phyloP scores from a whole-genome alignment of 2,329 filamentous ascomycete species.

The Nigrograna mackinnonii region DNA sequence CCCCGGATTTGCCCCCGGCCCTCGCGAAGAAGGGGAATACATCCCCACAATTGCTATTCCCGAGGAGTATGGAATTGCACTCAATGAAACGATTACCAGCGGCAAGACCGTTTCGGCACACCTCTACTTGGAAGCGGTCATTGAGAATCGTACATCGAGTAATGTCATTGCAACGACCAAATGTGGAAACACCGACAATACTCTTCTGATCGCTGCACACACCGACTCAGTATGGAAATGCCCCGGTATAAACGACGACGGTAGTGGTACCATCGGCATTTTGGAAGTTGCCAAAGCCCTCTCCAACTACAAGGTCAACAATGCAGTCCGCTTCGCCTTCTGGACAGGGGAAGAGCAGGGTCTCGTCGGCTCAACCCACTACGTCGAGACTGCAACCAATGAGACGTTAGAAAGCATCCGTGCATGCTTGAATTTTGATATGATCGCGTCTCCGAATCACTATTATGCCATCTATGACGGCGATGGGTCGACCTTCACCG shows the following conservation, averaged over 20 bases:
- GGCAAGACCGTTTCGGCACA: conserved; percentile 41
- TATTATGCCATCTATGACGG: conserved; percentile 41
- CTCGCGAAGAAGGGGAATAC: conserved; percentile 56
- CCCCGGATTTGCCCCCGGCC: conserved; percentile 70
- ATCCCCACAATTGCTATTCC: conserved; percentile 71
- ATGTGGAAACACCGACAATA: conserved; percentile 37
- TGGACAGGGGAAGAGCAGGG: conserved; percentile 44
- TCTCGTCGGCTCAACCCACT: conserved; percentile 40
- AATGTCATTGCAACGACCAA: conserved; percentile 44
- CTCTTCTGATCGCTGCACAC: conserved; percentile 41
- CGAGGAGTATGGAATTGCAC: conserved; percentile 59
- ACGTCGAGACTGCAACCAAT: conserved; percentile 27
- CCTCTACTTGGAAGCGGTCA: conserved; percentile 48
- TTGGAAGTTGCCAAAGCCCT: conserved; percentile 42
- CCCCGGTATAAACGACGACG: conserved; percentile 47
- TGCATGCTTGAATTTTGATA: conserved; percentile 48
- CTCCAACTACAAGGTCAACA: conserved; percentile 40
- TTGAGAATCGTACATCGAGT: conserved; percentile 52
- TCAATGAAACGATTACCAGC: conserved; percentile 58
- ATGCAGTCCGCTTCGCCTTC: conserved; percentile 44
- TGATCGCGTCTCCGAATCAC: conserved; percentile 44
- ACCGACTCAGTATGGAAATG: conserved; percentile 40
- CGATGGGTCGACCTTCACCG: conserved; percentile 35
- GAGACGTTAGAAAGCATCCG: conserved; percentile 36
- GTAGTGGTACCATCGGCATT: conserved; percentile 39